These are phyloP conservation scores for Dactylellina parvicollis DNA, from an alignment of 2,329 filamentous ascomycete genomes.

Conservation along the genomic window DNA sequence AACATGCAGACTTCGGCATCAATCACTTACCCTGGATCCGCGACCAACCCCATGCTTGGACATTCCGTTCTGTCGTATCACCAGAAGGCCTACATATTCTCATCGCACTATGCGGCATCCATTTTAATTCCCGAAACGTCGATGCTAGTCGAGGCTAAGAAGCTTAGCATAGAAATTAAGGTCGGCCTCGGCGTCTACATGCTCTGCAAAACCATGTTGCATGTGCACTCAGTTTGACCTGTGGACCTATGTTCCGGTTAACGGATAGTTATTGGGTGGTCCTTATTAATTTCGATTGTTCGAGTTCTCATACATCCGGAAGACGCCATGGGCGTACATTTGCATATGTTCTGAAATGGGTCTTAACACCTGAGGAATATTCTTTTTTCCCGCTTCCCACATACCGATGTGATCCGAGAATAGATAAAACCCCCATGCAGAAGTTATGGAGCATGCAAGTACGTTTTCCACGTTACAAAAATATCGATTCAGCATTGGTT, in stretches of 20 bases:
- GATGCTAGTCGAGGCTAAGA: neutral
- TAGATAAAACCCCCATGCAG: no score
- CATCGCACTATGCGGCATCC: neutral
- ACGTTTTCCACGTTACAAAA: no score
- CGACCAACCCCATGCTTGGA: constrained; percentile 16
- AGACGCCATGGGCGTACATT: neutral
- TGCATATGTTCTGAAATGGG: neutral
- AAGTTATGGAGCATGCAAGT: no score
- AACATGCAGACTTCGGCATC: constrained; percentile 18
- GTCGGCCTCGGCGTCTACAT: neutral
- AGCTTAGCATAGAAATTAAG: neutral
- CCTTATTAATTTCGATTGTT: neutral
- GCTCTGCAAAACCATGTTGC: neutral
- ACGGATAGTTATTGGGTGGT: neutral
- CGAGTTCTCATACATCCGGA: neutral
- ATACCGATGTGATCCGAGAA: no score
- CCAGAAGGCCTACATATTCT: neutral
- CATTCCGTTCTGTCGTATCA: constrained; percentile 5
- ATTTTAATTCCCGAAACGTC: neutral
- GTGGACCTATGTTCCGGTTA: neutral
- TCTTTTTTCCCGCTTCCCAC: no score
- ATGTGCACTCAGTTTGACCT: neutral
- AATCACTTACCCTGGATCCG: constrained; percentile 27
- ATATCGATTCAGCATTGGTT: no score
- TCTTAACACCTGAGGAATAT: neutral